phyloP scores from a whole-genome alignment of 2,329 filamentous ascomycete species.

The Dissoconium aciculare region DNA sequence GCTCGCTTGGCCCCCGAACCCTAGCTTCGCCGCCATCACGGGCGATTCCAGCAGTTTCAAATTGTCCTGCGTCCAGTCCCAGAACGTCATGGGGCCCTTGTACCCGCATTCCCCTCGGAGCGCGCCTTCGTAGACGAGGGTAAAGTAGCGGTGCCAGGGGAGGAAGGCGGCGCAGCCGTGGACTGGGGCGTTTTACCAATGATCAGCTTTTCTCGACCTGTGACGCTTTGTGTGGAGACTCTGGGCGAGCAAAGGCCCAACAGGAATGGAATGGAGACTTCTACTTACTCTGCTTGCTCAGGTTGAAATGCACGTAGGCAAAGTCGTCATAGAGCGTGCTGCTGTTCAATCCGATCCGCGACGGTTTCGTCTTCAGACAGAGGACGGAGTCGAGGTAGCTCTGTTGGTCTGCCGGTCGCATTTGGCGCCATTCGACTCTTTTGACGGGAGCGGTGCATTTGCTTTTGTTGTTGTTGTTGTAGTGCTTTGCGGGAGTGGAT shows the following conservation, averaged over 20 bases:
- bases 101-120: conserved; percentile 31
- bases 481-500: no score
- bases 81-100: conserved; percentile 17
- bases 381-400: conserved; percentile 15
- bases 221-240: no score
- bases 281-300: not conserved
- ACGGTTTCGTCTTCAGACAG: conserved; percentile 13
- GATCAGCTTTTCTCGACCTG: no score
- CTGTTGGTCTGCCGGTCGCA: conserved; percentile 10
- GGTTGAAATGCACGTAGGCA: conserved; percentile 11
- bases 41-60: conserved; percentile 5
- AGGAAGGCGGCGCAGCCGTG: conserved; percentile 20
- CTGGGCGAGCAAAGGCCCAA: no score
- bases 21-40: conserved; percentile 8
- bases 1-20: conserved; percentile 13
- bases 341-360: conserved; percentile 7
- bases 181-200: no score
- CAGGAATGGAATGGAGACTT: no score
- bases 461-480: no score
- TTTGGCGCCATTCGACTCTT: conserved; percentile 15
- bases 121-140: conserved; percentile 29
- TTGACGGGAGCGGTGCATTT: no score
- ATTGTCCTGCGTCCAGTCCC: conserved; percentile 17
- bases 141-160: conserved; percentile 31
- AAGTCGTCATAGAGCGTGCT: conserved; percentile 17